Conservation (phyloP, 2,329 filamentous ascomycete species). For the Alternaria gansuensis region DNA sequence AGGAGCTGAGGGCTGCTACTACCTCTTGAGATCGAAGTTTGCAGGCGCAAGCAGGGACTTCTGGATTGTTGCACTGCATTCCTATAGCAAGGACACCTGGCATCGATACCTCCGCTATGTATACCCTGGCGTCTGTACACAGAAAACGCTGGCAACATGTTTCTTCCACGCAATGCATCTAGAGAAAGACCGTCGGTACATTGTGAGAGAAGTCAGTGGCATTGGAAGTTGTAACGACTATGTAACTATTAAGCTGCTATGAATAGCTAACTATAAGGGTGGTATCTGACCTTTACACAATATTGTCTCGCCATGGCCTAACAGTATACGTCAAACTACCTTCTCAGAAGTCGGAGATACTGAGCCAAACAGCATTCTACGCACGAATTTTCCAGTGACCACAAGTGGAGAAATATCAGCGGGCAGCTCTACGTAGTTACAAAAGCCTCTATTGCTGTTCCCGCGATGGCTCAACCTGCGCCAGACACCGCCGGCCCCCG, state of each 20-base stretch:
- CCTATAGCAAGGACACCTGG: conserved; percentile 1
- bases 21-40: conserved; percentile 10
- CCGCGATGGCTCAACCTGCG: conserved; percentile 1
- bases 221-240: conserved; percentile 9
- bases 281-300: conserved; percentile 1
- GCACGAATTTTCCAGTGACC: conserved; percentile 8
- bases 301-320: background rate
- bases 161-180: conserved; percentile 10
- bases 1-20: conserved; percentile 17
- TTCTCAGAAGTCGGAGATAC: background rate
- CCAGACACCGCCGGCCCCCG: background rate
- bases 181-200: conserved; percentile 5
- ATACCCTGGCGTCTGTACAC: conserved; percentile 1
- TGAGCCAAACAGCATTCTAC: conserved; percentile 6
- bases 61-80: conserved; percentile 9
- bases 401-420: background rate
- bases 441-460: conserved; percentile 8
- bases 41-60: conserved; percentile 15
- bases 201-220: conserved; percentile 9
- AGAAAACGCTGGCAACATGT: conserved; percentile 10
- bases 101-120: conserved; percentile 8
- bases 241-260: conserved; percentile 5
- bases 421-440: conserved; percentile 10
- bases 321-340: conserved; percentile 1
- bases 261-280: background rate